Evolutionary conservation across 768 basidiomycete genomes (phyloP).

Genomic region (Hygrophoropsis aurantiaca): DNA sequence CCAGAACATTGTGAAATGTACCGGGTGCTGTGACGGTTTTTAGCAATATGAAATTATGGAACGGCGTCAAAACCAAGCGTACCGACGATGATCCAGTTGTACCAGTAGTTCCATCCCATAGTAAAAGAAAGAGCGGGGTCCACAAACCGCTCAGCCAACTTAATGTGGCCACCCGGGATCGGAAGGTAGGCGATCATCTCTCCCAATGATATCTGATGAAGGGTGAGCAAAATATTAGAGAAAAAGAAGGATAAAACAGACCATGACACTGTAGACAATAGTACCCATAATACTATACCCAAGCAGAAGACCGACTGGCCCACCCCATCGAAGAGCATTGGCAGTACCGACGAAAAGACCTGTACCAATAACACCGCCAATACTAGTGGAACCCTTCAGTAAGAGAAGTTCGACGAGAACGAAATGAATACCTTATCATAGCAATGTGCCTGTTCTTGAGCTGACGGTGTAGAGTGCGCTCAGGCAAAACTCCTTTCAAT

Average conservation of each 20-base stretch:
- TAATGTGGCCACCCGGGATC: constrained; percentile 79
- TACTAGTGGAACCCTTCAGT: constrained; percentile 38
- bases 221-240: background rate
- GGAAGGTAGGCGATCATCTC: constrained; percentile 71
- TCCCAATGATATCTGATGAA: constrained; percentile 55
- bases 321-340: constrained; percentile 49
- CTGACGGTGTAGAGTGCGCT: constrained; percentile 48
- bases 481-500: background rate
- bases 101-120: constrained; percentile 59
- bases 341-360: constrained; percentile 73
- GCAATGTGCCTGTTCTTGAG: constrained; percentile 78
- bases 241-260: constrained; percentile 19
- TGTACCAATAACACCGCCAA: constrained; percentile 57
- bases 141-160: constrained; percentile 78
- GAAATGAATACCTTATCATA: constrained; percentile 65
- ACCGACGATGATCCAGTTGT: constrained; percentile 30
- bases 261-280: constrained; percentile 75
- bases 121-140: constrained; percentile 66
- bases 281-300: constrained; percentile 68
- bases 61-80: background rate
- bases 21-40: constrained; percentile 19
- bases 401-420: background rate
- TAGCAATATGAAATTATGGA: background rate
- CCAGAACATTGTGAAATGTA: constrained; percentile 6
- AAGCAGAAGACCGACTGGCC: constrained; percentile 73